A percentile compares a stretch with the other conserved stretches of the same genome.
Conservation (phyloP, 331 rosid genomes). For the Rosa hybrid region DNA sequence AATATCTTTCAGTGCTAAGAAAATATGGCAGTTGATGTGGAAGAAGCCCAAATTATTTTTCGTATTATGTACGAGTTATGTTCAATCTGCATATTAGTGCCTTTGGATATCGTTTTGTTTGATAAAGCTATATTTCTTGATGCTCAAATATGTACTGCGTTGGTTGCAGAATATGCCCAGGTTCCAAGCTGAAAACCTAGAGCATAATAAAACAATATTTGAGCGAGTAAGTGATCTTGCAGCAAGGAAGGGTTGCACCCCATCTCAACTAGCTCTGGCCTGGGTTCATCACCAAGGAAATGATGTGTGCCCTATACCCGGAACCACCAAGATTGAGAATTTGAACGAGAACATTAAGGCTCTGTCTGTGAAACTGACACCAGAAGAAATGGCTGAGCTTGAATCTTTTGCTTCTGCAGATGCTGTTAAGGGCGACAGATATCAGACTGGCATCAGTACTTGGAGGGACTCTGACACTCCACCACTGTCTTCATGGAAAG, state of each 20-base stretch:
- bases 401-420: conserved; percentile 45
- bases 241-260: conserved; percentile 55
- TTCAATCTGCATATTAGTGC: neutral
- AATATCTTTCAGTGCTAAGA: neutral
- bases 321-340: conserved; percentile 60
- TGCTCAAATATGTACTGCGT: neutral
- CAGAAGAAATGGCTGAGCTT: conserved; percentile 51
- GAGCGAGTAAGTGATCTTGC: conserved; percentile 54
- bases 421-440: conserved; percentile 46
- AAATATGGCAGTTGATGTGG: no score
- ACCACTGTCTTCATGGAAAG: conserved; percentile 53
- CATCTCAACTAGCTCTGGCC: conserved; percentile 67
- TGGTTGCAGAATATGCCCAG: conserved; percentile 43
- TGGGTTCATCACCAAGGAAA: conserved; percentile 76
- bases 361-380: conserved; percentile 45
- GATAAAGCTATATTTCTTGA: neutral
- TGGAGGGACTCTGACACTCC: conserved; percentile 53
- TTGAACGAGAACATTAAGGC: conserved; percentile 50
- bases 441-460: neutral
- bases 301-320: conserved; percentile 48
- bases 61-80: neutral
- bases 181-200: conserved; percentile 45
- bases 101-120: neutral
- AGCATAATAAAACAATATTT: conserved; percentile 49
- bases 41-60: no score